Evolutionary conservation across 176 grass and related monocot species (phyloP).

Genomic region (Aechmea fasciata): DNA sequence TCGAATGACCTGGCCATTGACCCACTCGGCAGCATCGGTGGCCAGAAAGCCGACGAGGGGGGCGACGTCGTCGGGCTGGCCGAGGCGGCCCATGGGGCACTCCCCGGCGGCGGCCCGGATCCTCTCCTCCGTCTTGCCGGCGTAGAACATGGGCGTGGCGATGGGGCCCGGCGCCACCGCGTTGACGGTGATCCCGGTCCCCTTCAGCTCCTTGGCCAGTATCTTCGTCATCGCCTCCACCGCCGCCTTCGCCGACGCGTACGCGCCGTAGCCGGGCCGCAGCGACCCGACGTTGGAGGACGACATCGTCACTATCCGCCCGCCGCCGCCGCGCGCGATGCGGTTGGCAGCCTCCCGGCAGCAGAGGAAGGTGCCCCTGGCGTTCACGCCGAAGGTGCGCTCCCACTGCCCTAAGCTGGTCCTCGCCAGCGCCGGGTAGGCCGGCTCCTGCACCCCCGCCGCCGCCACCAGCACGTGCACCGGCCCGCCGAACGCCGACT

Average conservation of each 20-base stretch:
- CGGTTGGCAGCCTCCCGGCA: constrained; percentile 58
- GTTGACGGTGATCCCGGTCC: constrained; percentile 48
- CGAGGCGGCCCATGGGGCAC: constrained; percentile 46
- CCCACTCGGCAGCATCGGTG: constrained; percentile 47
- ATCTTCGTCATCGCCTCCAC: constrained; percentile 49
- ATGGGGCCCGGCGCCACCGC: constrained; percentile 43
- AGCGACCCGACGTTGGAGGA: constrained; percentile 39
- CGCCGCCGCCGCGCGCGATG: constrained; percentile 41
- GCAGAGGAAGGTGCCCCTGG: constrained; percentile 66
- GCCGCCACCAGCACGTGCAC: constrained; percentile 52
- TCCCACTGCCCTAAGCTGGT: constrained; percentile 42
- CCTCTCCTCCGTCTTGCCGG: constrained; percentile 43
- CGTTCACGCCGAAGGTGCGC: constrained; percentile 29
- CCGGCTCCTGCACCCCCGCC: constrained; percentile 39
- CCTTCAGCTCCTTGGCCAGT: constrained; percentile 35
- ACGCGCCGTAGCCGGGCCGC: constrained; percentile 26
- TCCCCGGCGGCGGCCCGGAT: constrained; percentile 18
- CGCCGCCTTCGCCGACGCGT: constrained; percentile 41
- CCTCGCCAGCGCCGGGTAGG: constrained; percentile 26
- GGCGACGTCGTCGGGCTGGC: constrained; percentile 32
- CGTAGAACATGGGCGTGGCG: constrained; percentile 50
- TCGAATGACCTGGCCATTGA: constrained; percentile 54
- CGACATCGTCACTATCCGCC: constrained; percentile 59
- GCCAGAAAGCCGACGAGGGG: constrained; percentile 52
- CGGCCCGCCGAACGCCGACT: constrained; percentile 31